These are phyloP conservation scores for Psilocybe cyanescens DNA, from an alignment of 768 basidiomycete species.

Conservation along the genomic window DNA sequence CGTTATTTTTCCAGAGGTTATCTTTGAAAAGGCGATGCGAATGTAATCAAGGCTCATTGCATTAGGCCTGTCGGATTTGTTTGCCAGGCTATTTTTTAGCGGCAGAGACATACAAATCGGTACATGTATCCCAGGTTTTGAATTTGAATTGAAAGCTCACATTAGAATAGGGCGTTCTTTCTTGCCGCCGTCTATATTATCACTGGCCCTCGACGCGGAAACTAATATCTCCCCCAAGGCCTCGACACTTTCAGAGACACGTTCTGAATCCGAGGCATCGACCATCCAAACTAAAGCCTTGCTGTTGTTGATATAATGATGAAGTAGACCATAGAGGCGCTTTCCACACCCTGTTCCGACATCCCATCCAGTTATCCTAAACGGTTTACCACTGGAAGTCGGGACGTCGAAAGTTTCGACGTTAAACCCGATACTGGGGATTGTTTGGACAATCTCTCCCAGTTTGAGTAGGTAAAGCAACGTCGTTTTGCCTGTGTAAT, in stretches of 20 bases:
- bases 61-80: slow-evolving; percentile 64
- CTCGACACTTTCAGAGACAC: slow-evolving; percentile 55
- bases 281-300: slow-evolving; percentile 72
- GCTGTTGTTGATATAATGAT: slow-evolving; percentile 29
- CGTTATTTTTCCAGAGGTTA: slow-evolving; percentile 31
- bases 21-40: slow-evolving; percentile 31
- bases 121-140: background rate
- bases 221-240: slow-evolving; percentile 40
- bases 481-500: slow-evolving; percentile 48
- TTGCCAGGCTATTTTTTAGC: slow-evolving; percentile 45
- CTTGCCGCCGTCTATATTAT: background rate
- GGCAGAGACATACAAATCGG: background rate
- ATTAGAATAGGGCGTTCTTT: slow-evolving; percentile 34
- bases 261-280: slow-evolving; percentile 54
- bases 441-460: slow-evolving; percentile 40
- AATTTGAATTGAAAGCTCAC: slow-evolving; percentile 20
- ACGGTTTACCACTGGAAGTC: slow-evolving; percentile 32
- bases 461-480: slow-evolving; percentile 47
- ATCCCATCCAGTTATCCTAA: slow-evolving; percentile 64
- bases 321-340: slow-evolving; percentile 38
- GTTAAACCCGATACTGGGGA: slow-evolving; percentile 55
- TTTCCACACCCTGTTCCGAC: slow-evolving; percentile 55
- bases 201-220: background rate
- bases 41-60: slow-evolving; percentile 54
- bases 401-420: slow-evolving; percentile 53